These are phyloP conservation scores for Oryza officinalis DNA, from an alignment of 176 grass and related monocot species.

Conservation along the genomic window DNA sequence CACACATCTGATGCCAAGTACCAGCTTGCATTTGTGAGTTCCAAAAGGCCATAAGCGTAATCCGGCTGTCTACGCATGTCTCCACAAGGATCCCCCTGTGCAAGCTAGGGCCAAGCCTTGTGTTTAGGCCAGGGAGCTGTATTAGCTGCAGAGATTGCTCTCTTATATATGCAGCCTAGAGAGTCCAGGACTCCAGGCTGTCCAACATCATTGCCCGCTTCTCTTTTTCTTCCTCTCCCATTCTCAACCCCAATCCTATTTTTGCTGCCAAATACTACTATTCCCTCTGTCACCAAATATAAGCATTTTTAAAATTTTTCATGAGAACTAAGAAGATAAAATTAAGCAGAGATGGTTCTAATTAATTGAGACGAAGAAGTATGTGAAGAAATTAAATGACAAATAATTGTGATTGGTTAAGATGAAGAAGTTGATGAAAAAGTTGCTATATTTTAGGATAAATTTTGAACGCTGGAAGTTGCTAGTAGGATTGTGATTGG, in stretches of 20 bases:
- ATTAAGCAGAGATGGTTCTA: too few relatives aligned
- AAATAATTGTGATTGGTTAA: too few relatives aligned
- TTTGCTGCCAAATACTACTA: not conserved
- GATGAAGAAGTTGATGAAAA: too few relatives aligned
- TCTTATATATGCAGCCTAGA: not conserved
- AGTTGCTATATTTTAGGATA: too few relatives aligned
- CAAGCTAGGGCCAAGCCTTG: not conserved
- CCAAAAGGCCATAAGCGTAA: not conserved
- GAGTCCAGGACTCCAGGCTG: slow-evolving; percentile 7
- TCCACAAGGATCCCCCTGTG: not conserved
- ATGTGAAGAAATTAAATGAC: too few relatives aligned
- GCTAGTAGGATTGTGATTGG: too few relatives aligned
- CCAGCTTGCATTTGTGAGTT: not conserved
- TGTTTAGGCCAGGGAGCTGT: not conserved
- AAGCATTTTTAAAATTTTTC: too few relatives aligned
- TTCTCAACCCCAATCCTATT: not conserved
- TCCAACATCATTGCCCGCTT: slow-evolving; percentile 21
- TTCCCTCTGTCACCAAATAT: too few relatives aligned
- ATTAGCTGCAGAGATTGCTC: not conserved
- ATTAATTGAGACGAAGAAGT: too few relatives aligned
- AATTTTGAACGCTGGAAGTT: too few relatives aligned
- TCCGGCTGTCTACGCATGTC: not conserved
- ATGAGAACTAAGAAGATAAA: too few relatives aligned
- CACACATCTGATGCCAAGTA: not conserved
- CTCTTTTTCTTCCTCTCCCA: not conserved